Base-by-base conservation (phyloP, 352 stramenopile species). In the Phytophthora ramorum region DNA sequence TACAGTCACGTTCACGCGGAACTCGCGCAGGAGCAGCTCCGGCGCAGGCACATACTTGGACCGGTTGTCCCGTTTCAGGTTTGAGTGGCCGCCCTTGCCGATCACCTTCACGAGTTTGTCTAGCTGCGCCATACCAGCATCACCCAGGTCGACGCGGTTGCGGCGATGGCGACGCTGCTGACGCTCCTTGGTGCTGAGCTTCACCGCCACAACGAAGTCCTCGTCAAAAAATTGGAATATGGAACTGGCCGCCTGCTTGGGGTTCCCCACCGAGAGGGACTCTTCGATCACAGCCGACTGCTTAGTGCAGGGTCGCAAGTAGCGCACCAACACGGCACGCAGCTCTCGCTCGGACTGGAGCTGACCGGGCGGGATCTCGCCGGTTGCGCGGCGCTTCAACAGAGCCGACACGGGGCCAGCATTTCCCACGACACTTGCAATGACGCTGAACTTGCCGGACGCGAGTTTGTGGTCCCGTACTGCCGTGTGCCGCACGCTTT, bases 221-320 rank as follows among this genome's bases (percentile, higher is more conserved):
- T 90, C 79, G 50, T 90, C 65, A 40, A 91, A 86, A 56, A 91
- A 90, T 41, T 72, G 73, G 24, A 93, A 91, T 17, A 92, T 54
- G 40, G 75, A 58, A 10, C 32, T 55, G 7, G 55, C 58, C n/a
- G 67, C 70, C 59, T 81, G 71, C 22, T 79, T 65, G 16, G 67
- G 66, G 17, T 78, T 80, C 12, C 49, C 59, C 14, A 77, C 65
- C 0, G 54, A 54, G 19, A 86, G 41, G 4, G 69, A 69, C 34
- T 85, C 66, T 8, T 67, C 57, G n/a, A 82, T 48, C 9, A 47
- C 56, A 32, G 73, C 65, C 10, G 69, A 81, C 40, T 75, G 66
- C 48, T 85, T 89, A 19, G 56, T 63, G 24, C 73, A 78, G 19
- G 80, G 78, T 14, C 79, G 56, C 47, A 92, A 75, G 50, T 82